Conservation (phyloP, 768 basidiomycete species). For the Termitomyces sp. region DNA sequence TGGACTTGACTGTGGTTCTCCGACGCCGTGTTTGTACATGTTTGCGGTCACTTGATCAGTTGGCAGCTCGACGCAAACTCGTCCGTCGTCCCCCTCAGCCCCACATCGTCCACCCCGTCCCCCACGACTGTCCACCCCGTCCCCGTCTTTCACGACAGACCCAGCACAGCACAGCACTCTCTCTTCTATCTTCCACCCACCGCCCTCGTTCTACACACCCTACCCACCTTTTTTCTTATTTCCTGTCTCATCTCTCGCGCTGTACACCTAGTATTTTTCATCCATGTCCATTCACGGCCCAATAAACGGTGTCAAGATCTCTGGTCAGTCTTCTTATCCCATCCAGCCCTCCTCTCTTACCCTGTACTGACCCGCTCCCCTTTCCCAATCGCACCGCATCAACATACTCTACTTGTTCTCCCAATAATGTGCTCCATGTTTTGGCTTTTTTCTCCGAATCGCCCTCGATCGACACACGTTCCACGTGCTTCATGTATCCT, state of each 20-base stretch:
- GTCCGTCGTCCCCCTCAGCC: slow-evolving; percentile 13
- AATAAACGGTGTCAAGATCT: slow-evolving; percentile 86
- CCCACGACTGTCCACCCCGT: neutral
- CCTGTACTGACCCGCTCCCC: slow-evolving; percentile 16
- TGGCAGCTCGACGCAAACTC: slow-evolving; percentile 16
- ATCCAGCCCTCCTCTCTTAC: slow-evolving; percentile 19
- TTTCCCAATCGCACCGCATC: slow-evolving; percentile 21
- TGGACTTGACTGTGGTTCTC: neutral
- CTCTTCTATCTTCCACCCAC: slow-evolving; percentile 16
- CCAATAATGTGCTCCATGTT: slow-evolving; percentile 4
- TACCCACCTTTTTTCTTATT: slow-evolving; percentile 8
- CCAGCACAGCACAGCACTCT: neutral
- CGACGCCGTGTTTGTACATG: slow-evolving; percentile 20
- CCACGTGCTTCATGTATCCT: slow-evolving; percentile 16
- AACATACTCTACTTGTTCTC: neutral
- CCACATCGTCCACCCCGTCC: neutral
- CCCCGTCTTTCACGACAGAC: neutral
- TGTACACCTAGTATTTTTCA: slow-evolving; percentile 11
- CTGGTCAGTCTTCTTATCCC: slow-evolving; percentile 50
- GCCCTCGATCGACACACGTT: slow-evolving; percentile 29
- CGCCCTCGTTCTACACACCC: slow-evolving; percentile 12
- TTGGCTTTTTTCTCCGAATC: slow-evolving; percentile 22
- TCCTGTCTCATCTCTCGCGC: slow-evolving; percentile 9
- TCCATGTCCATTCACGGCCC: slow-evolving; percentile 73
- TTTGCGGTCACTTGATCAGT: slow-evolving; percentile 32